Evolutionary conservation across 2,329 filamentous ascomycete species (phyloP).

Genomic region (Davidsoniella eucalypti): DNA sequence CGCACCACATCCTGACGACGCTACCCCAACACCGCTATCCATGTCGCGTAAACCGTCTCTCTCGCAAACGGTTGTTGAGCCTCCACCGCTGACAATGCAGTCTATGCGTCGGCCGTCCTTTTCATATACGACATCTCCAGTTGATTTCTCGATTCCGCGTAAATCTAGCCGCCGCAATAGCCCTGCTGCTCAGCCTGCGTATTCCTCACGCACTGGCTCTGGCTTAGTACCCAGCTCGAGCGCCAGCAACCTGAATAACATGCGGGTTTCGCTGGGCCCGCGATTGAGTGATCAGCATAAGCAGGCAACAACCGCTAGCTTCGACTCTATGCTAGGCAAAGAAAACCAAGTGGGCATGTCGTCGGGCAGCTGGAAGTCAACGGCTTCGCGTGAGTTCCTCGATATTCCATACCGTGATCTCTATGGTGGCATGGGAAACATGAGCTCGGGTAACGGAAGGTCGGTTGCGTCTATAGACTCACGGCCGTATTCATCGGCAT

Average conservation of each 20-base stretch:
- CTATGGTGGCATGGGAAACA: slow-evolving; percentile 2
- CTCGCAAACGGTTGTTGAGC: slow-evolving; percentile 1
- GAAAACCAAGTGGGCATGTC: slow-evolving; percentile 4
- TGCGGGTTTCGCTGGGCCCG: background rate
- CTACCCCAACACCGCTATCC: slow-evolving; percentile 1
- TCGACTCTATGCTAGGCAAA: slow-evolving; percentile 9
- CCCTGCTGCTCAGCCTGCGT: too few relatives aligned
- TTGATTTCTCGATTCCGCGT: slow-evolving; percentile 1
- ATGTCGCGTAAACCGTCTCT: slow-evolving; percentile 8
- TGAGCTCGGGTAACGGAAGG: background rate
- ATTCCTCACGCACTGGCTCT: background rate
- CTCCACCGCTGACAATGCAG: background rate
- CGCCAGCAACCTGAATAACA: slow-evolving; percentile 2
- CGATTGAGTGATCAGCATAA: slow-evolving; percentile 2
- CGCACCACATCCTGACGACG: slow-evolving; percentile 4
- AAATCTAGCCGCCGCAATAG: slow-evolving; percentile 2
- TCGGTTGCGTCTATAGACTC: background rate
- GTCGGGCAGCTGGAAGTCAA: slow-evolving; percentile 8
- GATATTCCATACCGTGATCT: slow-evolving; percentile 11
- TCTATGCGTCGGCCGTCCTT: background rate
- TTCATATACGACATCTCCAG: background rate
- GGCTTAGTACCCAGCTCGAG: slow-evolving; percentile 2
- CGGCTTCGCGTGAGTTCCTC: slow-evolving; percentile 5
- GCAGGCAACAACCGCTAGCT: background rate
- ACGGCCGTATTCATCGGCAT: slow-evolving; percentile 3